Conservation (phyloP, 2,329 filamentous ascomycete genomes). For the Lachnellula subtilissima region DNA sequence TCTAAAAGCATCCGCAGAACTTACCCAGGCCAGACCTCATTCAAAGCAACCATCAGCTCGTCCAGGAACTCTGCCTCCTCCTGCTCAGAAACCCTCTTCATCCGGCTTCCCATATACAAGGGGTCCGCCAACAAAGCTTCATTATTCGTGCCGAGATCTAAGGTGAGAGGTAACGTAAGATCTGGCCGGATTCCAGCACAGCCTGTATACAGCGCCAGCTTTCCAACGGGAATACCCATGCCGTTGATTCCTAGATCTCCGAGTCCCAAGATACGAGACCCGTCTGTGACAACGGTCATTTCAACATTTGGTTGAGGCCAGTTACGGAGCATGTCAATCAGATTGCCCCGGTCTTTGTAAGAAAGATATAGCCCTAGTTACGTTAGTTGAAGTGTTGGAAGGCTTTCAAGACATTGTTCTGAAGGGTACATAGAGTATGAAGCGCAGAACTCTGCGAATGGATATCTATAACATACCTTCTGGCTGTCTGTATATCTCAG, state of each 20-base stretch:
- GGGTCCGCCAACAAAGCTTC: conserved; percentile 66
- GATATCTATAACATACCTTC: conserved; percentile 43
- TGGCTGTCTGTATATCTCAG: conserved; percentile 67
- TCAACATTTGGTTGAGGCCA: conserved; percentile 66
- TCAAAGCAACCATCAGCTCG: conserved; percentile 62
- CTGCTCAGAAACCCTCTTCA: conserved; percentile 62
- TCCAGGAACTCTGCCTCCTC: conserved; percentile 74
- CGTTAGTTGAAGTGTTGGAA: background rate
- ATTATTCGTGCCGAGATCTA: conserved; percentile 85
- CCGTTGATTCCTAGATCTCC: conserved; percentile 83
- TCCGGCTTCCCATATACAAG: conserved; percentile 70
- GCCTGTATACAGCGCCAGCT: conserved; percentile 74
- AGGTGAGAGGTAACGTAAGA: conserved; percentile 71
- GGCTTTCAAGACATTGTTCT: too few relatives aligned
- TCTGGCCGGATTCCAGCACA: conserved; percentile 83
- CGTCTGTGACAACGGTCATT: conserved; percentile 46
- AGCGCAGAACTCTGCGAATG: too few relatives aligned
- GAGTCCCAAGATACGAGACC: conserved; percentile 67
- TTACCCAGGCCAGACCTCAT: conserved; percentile 67
- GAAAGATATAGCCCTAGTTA: conserved; percentile 58
- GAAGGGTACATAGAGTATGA: background rate
- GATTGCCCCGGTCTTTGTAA: conserved; percentile 61
- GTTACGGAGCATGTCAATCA: conserved; percentile 62
- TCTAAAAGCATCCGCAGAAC: conserved; percentile 83
- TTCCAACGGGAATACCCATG: conserved; percentile 78